These are phyloP conservation scores for Neonectria neomacrospora DNA, from an alignment of 2,329 filamentous ascomycete genomes.

Conservation along the genomic window DNA sequence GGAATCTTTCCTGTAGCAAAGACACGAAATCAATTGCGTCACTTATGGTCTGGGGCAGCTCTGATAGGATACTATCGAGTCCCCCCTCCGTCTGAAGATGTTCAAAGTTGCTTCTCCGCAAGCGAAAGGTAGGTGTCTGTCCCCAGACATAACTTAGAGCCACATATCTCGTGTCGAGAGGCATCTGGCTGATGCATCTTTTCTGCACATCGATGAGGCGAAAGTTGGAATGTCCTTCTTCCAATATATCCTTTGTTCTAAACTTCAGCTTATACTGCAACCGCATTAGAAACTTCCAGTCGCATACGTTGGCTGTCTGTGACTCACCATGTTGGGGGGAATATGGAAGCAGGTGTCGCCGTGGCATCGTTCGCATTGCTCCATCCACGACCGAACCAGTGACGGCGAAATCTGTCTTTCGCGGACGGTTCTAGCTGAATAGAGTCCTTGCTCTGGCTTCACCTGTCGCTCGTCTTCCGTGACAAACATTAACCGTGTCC, in stretches of 20 bases:
- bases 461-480: background rate
- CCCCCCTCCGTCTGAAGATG: background rate
- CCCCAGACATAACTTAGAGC: conserved; percentile 13
- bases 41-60: background rate
- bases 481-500: conserved; percentile 18
- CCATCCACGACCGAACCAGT: conserved; percentile 13
- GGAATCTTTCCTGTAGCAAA: background rate
- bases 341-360: conserved; percentile 17
- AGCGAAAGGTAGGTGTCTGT: background rate
- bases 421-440: background rate
- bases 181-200: conserved; percentile 11
- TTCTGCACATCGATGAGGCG: conserved; percentile 14
- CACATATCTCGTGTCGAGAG: conserved; percentile 4
- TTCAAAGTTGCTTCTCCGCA: background rate
- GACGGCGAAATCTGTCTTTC: background rate
- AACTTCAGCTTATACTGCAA: background rate
- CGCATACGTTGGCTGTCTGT: too few species aligned
- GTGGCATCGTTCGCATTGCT: conserved; percentile 11
- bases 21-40: conserved; percentile 7
- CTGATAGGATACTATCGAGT: background rate
- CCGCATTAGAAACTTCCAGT: background rate
- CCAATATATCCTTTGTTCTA: background rate
- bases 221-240: conserved; percentile 17
- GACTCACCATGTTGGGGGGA: conserved; percentile 13
- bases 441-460: background rate